A percentile compares a stretch with the other conserved stretches of the same genome.
Conservation (phyloP, 148 eudicot genomes). For the Diospyros lotus region DNA sequence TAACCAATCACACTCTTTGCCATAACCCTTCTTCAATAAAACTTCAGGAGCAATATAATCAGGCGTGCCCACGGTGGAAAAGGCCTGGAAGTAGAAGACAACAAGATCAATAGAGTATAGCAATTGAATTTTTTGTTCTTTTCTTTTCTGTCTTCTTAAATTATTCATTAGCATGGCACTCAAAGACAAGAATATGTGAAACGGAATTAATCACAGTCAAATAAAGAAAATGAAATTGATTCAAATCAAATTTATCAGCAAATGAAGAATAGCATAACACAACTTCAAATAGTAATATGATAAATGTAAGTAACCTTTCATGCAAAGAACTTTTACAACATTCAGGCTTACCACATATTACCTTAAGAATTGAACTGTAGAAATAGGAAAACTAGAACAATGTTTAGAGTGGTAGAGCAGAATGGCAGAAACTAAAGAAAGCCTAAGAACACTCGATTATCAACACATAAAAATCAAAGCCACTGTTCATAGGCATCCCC, state of each 20-base stretch:
- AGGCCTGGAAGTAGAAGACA: conserved; percentile 43
- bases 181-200: background rate
- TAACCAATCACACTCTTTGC: conserved; percentile 72
- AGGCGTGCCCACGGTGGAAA: conserved; percentile 75
- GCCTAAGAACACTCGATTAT: no score
- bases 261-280: background rate
- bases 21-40: conserved; percentile 54
- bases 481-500: background rate
- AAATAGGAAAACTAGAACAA: no score
- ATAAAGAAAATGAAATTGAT: background rate
- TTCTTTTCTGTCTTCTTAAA: no score
- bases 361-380: no score
- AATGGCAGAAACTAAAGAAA: no score
- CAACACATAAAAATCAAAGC: background rate
- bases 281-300: background rate
- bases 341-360: no score
- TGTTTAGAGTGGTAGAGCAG: no score
- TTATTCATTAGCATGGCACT: no score
- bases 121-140: background rate
- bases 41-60: conserved; percentile 83
- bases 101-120: background rate
- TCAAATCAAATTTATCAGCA: background rate
- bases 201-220: background rate
- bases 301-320: no score
- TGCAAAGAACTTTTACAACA: no score